Evolutionary conservation across 257 asterid species (phyloP).

Genomic region (Cordia subcordata): DNA sequence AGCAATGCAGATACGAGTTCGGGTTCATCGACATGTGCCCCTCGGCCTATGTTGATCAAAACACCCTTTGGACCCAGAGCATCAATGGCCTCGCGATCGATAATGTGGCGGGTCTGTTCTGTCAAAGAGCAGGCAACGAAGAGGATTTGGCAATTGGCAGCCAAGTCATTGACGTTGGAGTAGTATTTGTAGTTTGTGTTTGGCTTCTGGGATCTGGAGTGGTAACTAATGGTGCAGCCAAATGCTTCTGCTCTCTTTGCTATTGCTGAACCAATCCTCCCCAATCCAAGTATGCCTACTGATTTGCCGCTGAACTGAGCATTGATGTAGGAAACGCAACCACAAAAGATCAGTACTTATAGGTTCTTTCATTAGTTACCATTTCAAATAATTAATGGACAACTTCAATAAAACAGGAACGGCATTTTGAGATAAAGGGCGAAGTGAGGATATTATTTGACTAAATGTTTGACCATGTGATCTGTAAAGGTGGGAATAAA

Average conservation of each 20-base stretch:
- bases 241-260: constrained; percentile 74
- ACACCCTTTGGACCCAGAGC: constrained; percentile 55
- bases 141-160: constrained; percentile 53
- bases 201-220: constrained; percentile 49
- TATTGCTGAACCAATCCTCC: constrained; percentile 76
- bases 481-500: too few relatives aligned
- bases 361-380: too few relatives aligned
- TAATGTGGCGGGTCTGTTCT: constrained; percentile 48
- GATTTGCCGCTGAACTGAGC: constrained; percentile 74
- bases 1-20: constrained; percentile 56
- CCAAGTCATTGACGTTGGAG: constrained; percentile 40
- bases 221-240: constrained; percentile 53
- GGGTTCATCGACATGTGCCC: constrained; percentile 52
- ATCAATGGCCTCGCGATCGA: constrained; percentile 48
- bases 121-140: constrained; percentile 56
- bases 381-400: too few relatives aligned
- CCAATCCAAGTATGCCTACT: constrained; percentile 67
- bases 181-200: constrained; percentile 37
- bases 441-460: too few relatives aligned
- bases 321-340: constrained; percentile 22
- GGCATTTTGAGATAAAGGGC: too few relatives aligned
- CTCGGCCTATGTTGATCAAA: constrained; percentile 58
- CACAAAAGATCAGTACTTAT: too few relatives aligned
- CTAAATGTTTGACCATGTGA: too few relatives aligned
- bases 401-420: too few relatives aligned